A percentile compares a stretch with the other conserved stretches of the same genome.
These are phyloP conservation scores for Pseudogymnoascus sp. DNA, from an alignment of 2,329 filamentous ascomycete genomes.

Conservation along the genomic window DNA sequence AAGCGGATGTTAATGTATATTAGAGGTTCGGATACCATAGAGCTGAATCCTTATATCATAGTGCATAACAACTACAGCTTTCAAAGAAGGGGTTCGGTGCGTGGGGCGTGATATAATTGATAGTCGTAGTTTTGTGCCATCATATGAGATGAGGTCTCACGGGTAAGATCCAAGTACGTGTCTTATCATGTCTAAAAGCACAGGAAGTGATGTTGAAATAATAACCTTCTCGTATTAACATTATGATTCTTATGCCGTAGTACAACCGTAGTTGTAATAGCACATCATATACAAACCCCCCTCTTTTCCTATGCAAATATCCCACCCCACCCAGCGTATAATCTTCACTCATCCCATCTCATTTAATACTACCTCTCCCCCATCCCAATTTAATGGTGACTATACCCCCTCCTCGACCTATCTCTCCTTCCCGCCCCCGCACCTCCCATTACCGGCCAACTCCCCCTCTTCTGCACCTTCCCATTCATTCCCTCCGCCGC, in stretches of 20 bases:
- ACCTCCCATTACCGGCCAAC: slow-evolving; percentile 9
- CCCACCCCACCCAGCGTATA: not conserved
- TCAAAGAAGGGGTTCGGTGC: not conserved
- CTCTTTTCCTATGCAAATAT: not conserved
- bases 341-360: slow-evolving; percentile 19
- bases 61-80: slow-evolving; percentile 7
- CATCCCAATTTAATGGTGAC: not conserved
- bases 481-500: slow-evolving; percentile 1
- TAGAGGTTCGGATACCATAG: slow-evolving; percentile 10
- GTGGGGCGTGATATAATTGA: not conserved
- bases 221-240: not conserved
- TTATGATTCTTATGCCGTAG: not conserved
- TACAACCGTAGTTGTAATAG: not conserved
- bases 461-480: slow-evolving; percentile 10
- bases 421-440: slow-evolving; percentile 13
- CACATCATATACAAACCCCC: not conserved
- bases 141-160: too few relatives aligned
- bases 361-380: slow-evolving; percentile 16
- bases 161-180: too few relatives aligned
- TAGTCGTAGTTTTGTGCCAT: too few relatives aligned
- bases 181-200: slow-evolving; percentile 7
- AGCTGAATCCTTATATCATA: slow-evolving; percentile 7
- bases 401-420: slow-evolving; percentile 12
- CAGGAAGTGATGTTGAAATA: not conserved
- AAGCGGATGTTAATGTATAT: slow-evolving; percentile 10